Percentiles rank a stretch among this genome's conserved stretches.
These are phyloP conservation scores for Lindgomyces ingoldianus DNA, from an alignment of 495 filamentous ascomycete genomes.

Conservation along the genomic window DNA sequence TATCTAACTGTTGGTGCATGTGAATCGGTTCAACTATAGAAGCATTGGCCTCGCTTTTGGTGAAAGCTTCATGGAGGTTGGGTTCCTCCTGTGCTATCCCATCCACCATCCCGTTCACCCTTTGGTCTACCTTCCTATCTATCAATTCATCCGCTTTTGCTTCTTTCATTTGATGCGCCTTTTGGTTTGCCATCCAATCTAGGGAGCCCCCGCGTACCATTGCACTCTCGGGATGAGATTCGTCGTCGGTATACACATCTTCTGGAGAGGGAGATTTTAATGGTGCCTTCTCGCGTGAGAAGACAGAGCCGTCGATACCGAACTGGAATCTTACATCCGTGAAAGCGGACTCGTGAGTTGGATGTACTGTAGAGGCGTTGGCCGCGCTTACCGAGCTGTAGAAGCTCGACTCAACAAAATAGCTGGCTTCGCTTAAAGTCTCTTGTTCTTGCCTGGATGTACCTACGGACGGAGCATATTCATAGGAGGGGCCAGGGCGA, in stretches of 20 bases:
- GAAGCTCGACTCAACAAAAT: constrained; percentile 25
- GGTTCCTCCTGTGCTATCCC: too few species aligned
- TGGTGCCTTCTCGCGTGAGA: constrained; percentile 3
- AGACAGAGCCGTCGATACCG: constrained; percentile 30
- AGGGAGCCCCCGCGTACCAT: not conserved
- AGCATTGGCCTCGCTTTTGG: too few species aligned
- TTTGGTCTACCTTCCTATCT: too few species aligned
- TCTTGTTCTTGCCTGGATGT: not conserved
- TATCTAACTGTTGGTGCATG: too few species aligned
- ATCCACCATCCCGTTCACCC: too few species aligned
- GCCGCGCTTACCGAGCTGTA: constrained; percentile 24
- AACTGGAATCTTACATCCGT: constrained; percentile 35
- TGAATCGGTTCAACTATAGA: too few species aligned
- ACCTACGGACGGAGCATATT: not conserved
- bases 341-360: constrained; percentile 33
- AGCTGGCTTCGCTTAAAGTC: constrained; percentile 9
- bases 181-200: too few species aligned
- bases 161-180: too few species aligned
- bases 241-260: not conserved
- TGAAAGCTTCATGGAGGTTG: too few species aligned
- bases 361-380: constrained; percentile 14
- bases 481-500: not conserved
- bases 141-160: too few species aligned
- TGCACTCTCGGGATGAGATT: not conserved
- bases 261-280: not conserved